Evolutionary conservation across 2,329 filamentous ascomycete species (phyloP), one percentile per base, ranked within the genome.

Genomic region (Pestalotiopsis sp.): DNA sequence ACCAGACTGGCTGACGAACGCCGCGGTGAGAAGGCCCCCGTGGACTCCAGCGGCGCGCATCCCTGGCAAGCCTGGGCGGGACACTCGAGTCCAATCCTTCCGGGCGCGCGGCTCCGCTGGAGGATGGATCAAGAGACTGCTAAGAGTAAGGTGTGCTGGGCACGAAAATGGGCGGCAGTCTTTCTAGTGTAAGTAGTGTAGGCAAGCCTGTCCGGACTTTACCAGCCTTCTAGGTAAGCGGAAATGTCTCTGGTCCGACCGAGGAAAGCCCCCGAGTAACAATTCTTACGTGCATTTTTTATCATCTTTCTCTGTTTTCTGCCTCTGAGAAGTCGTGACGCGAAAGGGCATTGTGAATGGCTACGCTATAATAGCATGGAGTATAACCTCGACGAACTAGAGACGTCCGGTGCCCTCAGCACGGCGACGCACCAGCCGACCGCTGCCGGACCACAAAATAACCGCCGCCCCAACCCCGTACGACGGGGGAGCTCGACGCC

Each of bases 331-430:
- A 59, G 57, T n/a, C 20, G 27, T 59, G 57, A 31, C 23, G 27
- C 23, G 14, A 23, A 59, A 59, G 20, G 23, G 23, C 5, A 7
- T n/a, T 14, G 20, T 59, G 57, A n/a, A 52, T 52, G 45, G 45
- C 27, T 23, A 31, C 57, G 27, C 23, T 38, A 38, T 38, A 49
- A 20, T 23, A 65, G n/a, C 61, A 74, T 73, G 71, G 75, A 74
- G 12, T 75, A 76, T 65, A 75, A 77, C 68, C 73, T 76, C 61
- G 75, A 75, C 67, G 76, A 77, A 61, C 72, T 77, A 25, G 76
- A 77, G 49, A 68, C 70, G 63, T 71, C 75, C 27, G 27, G 27
- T 31, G 27, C 27, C 4, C 71, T 77, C 27, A 76, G 76, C 71
- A 70, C 74, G 62, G 66, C 70, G 39, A 70, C 52, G 69, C 69